phyloP scores from a whole-genome alignment of 306 rosid genomes.

The Fragaria nilgerrensis region DNA sequence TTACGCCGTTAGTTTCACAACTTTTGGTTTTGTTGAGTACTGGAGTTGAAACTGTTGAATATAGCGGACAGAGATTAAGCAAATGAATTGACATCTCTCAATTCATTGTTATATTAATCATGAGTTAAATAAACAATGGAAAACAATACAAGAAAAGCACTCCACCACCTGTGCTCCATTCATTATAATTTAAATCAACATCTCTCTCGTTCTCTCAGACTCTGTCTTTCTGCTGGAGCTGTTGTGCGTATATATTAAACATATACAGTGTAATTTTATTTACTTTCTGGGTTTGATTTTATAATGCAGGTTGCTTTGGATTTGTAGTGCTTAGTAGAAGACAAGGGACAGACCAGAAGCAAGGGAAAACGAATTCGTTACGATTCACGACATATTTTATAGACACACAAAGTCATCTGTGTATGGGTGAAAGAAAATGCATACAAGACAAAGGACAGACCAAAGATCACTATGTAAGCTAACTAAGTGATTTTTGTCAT shows the following conservation, averaged over 20 bases:
- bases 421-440: neutral
- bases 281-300: neutral
- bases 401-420: neutral
- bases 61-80: neutral
- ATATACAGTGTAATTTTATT: neutral
- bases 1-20: slow-evolving; percentile 26
- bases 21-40: slow-evolving; percentile 16
- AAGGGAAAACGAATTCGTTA: neutral
- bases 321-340: slow-evolving; percentile 10
- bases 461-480: neutral
- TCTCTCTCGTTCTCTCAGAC: neutral
- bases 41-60: neutral
- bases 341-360: slow-evolving; percentile 23
- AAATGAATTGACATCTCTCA: neutral
- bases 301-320: neutral
- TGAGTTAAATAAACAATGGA: neutral
- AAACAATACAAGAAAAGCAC: neutral
- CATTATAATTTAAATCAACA: neutral
- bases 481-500: neutral
- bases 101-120: neutral
- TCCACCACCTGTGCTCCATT: slow-evolving; percentile 12
- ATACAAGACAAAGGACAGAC: neutral
- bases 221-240: neutral
- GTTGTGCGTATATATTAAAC: neutral
- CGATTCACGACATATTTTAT: neutral